Conservation (phyloP, 768 basidiomycete genomes). For the Candolleomyces aberdarensis region DNA sequence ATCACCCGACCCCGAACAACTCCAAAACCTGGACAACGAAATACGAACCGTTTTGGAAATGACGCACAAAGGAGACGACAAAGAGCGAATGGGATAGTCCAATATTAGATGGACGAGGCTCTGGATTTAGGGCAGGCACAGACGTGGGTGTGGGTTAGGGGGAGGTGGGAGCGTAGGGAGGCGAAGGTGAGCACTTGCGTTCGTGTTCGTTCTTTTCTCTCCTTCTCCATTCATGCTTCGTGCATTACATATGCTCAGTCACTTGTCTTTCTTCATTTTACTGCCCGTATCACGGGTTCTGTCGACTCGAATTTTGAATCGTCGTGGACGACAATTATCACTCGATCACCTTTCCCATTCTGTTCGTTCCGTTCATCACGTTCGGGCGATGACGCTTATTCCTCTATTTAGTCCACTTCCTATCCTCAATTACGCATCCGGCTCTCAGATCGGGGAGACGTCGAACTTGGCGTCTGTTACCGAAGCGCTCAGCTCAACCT, state of each 20-base stretch:
- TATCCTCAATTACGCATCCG: conserved; percentile 40
- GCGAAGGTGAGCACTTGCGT: too few species aligned
- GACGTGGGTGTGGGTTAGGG: conserved; percentile 3
- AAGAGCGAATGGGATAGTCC: too few species aligned
- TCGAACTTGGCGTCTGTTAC: conserved; percentile 38
- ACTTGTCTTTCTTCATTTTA: too few species aligned
- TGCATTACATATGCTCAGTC: neutral
- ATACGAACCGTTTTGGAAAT: too few species aligned
- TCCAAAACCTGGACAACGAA: too few species aligned
- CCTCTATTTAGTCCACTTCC: conserved; percentile 5
- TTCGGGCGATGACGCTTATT: neutral
- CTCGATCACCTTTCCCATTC: neutral
- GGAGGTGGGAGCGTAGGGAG: conserved; percentile 13
- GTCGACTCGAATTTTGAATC: too few species aligned
- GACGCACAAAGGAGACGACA: too few species aligned
- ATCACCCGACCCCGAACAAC: too few species aligned
- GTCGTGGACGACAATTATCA: too few species aligned
- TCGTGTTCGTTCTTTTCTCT: neutral
- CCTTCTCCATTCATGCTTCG: neutral
- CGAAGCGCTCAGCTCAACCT: conserved; percentile 52
- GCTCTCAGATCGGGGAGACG: conserved; percentile 64
- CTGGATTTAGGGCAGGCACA: too few species aligned
- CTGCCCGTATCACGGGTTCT: too few species aligned
- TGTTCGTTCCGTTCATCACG: neutral
- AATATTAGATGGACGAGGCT: too few species aligned